These are phyloP conservation scores for Backusella psychrophila DNA, from an alignment of 192 early-diverging fungal species.

Conservation along the genomic window DNA sequence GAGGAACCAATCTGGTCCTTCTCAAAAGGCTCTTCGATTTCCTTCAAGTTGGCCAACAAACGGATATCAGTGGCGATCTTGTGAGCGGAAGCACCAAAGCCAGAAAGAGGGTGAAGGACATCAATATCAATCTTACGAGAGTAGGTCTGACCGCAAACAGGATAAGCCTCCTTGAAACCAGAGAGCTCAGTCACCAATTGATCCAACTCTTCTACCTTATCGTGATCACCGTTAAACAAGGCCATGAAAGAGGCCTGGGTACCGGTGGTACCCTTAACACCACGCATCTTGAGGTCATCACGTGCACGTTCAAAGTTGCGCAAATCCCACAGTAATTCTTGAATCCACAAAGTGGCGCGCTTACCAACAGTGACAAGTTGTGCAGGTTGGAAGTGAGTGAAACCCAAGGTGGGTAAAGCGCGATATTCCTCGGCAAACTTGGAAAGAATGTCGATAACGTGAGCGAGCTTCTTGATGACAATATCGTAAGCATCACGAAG, in stretches of 20 bases:
- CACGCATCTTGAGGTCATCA: slow-evolving; percentile 88
- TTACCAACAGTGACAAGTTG: slow-evolving; percentile 99
- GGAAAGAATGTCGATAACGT: slow-evolving; percentile 75
- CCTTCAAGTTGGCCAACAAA: slow-evolving; percentile 94
- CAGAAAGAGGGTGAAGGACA: slow-evolving; percentile 77
- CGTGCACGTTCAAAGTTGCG: slow-evolving; percentile 89
- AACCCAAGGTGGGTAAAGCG: slow-evolving; percentile 91
- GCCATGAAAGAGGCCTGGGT: slow-evolving; percentile 98
- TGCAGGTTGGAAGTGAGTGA: slow-evolving; percentile 99
- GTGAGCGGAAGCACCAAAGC: slow-evolving; percentile 95
- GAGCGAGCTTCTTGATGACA: slow-evolving; percentile 84
- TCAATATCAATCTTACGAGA: slow-evolving; percentile 98
- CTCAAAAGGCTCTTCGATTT: slow-evolving; percentile 99
- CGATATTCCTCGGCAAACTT: slow-evolving; percentile 80
- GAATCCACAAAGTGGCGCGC: slow-evolving; percentile 93
- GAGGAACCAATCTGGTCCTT: slow-evolving; percentile 98
- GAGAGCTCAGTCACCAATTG: slow-evolving; percentile 84
- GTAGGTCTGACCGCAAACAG: slow-evolving; percentile 97
- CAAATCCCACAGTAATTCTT: slow-evolving; percentile 95
- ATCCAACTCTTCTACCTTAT: slow-evolving; percentile 92
- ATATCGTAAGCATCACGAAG: slow-evolving; percentile 94
- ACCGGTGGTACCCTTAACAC: slow-evolving; percentile 98
- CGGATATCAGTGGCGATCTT: slow-evolving; percentile 97
- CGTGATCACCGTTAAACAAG: slow-evolving; percentile 91
- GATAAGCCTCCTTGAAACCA: slow-evolving; percentile 83